Conservation (phyloP, 2,329 filamentous ascomycete species). For the Karstenula rhodostoma region DNA sequence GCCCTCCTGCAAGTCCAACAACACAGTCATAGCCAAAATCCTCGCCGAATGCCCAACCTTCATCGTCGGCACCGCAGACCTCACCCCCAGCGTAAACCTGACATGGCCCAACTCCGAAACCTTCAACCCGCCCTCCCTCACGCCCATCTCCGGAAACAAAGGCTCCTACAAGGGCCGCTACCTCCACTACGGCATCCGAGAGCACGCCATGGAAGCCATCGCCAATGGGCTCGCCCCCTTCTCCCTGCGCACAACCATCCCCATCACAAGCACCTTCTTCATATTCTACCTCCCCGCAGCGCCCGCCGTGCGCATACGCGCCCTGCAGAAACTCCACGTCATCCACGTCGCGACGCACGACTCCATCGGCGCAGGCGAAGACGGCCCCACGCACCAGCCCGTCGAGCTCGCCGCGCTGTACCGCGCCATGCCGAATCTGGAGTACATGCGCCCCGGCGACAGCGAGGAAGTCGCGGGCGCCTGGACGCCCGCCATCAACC, state of each 20-base stretch:
- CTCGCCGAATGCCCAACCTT: slow-evolving; percentile 88
- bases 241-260: slow-evolving; percentile 58
- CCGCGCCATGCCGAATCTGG: slow-evolving; percentile 68
- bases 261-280: slow-evolving; percentile 67
- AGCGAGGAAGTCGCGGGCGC: slow-evolving; percentile 66
- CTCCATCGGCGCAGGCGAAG: slow-evolving; percentile 63
- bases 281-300: slow-evolving; percentile 70
- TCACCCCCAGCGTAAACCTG: slow-evolving; percentile 61
- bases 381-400: slow-evolving; percentile 70
- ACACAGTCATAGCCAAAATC: slow-evolving; percentile 59
- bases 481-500: slow-evolving; percentile 57
- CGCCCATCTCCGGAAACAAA: slow-evolving; percentile 56
- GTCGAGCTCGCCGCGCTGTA: slow-evolving; percentile 65
- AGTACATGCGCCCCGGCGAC: slow-evolving; percentile 68
- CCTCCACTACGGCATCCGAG: slow-evolving; percentile 51
- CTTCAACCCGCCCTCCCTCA: slow-evolving; percentile 55
- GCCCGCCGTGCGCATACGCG: slow-evolving; percentile 67
- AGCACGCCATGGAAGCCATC: slow-evolving; percentile 48
- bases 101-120: slow-evolving; percentile 58
- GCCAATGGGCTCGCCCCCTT: slow-evolving; percentile 65
- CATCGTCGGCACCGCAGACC: slow-evolving; percentile 74
- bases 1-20: slow-evolving; percentile 60
- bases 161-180: slow-evolving; percentile 65
- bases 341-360: slow-evolving; percentile 71
- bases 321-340: slow-evolving; percentile 62